A percentile compares a stretch with the other conserved stretches of the same genome.
Conservation (phyloP, 1,284 basidiomycete genomes). For the Melampsora allii-populina region DNA sequence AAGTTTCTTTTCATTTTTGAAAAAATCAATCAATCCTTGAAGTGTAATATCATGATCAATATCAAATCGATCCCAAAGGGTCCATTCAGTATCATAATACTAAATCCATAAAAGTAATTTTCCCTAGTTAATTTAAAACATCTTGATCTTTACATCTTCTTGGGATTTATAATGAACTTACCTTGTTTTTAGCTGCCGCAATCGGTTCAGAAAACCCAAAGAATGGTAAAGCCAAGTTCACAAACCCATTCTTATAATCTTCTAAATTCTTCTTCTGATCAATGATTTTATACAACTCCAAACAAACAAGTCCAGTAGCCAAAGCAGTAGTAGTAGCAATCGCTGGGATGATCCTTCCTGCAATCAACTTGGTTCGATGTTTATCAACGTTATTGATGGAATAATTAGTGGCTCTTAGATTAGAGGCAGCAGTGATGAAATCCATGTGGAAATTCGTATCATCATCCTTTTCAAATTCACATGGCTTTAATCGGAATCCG, state of each 20-base stretch:
- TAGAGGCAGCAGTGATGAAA: slow-evolving; percentile 97
- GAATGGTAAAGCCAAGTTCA: slow-evolving; percentile 97
- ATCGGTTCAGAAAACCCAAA: slow-evolving; percentile 99
- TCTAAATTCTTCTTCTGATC: slow-evolving; percentile 91
- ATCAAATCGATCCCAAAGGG: slow-evolving; percentile 96
- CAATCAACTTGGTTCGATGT: slow-evolving; percentile 97
- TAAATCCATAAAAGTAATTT: slow-evolving; percentile 50
- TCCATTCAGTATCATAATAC: slow-evolving; percentile 87
- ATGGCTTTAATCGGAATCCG: slow-evolving; percentile 88
- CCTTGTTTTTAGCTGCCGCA: slow-evolving; percentile 78
- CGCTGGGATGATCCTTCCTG: slow-evolving; percentile 98
- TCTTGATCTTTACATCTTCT: neutral
- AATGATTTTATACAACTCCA: slow-evolving; percentile 98
- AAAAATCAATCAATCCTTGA: slow-evolving; percentile 78
- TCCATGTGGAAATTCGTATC: slow-evolving; percentile 98
- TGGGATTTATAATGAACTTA: neutral
- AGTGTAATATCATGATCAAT: slow-evolving; percentile 86
- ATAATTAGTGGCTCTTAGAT: slow-evolving; percentile 95
- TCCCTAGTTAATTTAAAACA: neutral
- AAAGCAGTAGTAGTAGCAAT: slow-evolving; percentile 97
- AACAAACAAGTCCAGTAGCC: slow-evolving; percentile 88
- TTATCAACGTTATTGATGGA: slow-evolving; percentile 81
- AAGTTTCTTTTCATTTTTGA: slow-evolving; percentile 78
- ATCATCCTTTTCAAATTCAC: slow-evolving; percentile 99
- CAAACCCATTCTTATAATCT: slow-evolving; percentile 96